Base-by-base conservation (phyloP, 768 basidiomycete genomes). In the Mycena albidolilacea region DNA sequence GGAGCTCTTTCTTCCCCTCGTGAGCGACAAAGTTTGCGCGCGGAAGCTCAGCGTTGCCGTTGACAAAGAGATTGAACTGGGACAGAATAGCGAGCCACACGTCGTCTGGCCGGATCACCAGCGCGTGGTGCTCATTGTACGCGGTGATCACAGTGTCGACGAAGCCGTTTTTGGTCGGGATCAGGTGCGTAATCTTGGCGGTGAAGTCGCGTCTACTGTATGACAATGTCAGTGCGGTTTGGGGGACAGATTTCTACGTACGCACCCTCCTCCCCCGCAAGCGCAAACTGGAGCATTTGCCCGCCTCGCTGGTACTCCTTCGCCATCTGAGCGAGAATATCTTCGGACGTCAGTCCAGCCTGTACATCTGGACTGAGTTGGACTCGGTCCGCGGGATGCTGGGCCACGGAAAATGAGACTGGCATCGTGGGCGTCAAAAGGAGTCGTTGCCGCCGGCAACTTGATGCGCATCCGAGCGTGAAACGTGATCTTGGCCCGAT, bases 11-110 rank as follows among this genome's bases (percentile, higher is more conserved):
- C 61, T 79, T 76, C 19, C 66, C 79, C 35, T 77, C 71, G 67
- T 82, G 80, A 1, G 60, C 44, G 7, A 82, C 80, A 63, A 83
- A 83, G 21, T 62, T 70, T 2, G 72, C 74, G 39, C 84, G 82
- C 12, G 86, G 76, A 3, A 73, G 74, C 67, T 84, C 81, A 0
- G 81, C 72, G 35, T 62, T 23, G 43, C 37, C 35, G 37, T 59
- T 59, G 15, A 59, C 57, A 17, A 19, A 59, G 57, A 59, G n/a
- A 19, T 59, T 62, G 43, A 62, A 62, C 14, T 62, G 61, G 61
- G 10, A 43, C 10, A 62, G 44, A 10, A 62, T 62, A 15, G 61
- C 41, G 21, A 62, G 61, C 61, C 61, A 62, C 11, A 62, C 43
- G 41, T 62, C 61, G 21, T 62, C 61, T 2, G 61, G 41, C 39